A percentile compares a stretch with the other conserved stretches of the same genome.
These are phyloP conservation scores for Saccharum hybrid DNA, from an alignment of 202 grass and related monocot genomes.

Conservation along the genomic window DNA sequence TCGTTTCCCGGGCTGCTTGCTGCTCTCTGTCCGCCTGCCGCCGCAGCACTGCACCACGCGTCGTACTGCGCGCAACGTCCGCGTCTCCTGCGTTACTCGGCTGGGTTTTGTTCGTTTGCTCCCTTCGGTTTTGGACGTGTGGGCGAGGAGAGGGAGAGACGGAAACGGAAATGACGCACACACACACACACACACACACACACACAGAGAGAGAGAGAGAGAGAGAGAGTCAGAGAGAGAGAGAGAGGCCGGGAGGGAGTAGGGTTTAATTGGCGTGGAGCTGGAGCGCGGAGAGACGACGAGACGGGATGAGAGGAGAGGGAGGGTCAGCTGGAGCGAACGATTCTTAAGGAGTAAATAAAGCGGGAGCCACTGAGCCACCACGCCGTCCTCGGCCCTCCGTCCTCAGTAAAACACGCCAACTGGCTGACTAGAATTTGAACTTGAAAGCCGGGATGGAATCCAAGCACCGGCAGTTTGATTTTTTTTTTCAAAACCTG, in stretches of 20 bases:
- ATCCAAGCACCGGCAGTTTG: background rate
- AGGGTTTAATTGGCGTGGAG: constrained; percentile 71
- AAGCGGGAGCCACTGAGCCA: constrained; percentile 58
- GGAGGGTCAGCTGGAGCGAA: constrained; percentile 54
- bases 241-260: constrained; percentile 26
- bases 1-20: background rate
- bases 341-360: constrained; percentile 78
- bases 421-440: constrained; percentile 34
- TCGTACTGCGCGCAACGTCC: background rate
- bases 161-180: constrained; percentile 41
- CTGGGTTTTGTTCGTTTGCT: constrained; percentile 46
- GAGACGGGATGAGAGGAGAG: constrained; percentile 2
- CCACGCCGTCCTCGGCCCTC: constrained; percentile 20
- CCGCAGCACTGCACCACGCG: background rate
- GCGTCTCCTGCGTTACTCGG: constrained; percentile 36
- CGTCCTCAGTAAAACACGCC: constrained; percentile 28
- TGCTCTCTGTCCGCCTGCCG: background rate
- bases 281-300: constrained; percentile 2
- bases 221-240: too few species aligned
- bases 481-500: constrained; percentile 2
- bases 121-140: constrained; percentile 35
- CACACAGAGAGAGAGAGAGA: too few species aligned
- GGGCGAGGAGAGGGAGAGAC: constrained; percentile 35
- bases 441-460: constrained; percentile 27
- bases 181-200: too few species aligned